A percentile compares a stretch with the other conserved stretches of the same genome.
Conservation (phyloP, 1,284 basidiomycete genomes). For the Microbotryomycetes sp. region DNA sequence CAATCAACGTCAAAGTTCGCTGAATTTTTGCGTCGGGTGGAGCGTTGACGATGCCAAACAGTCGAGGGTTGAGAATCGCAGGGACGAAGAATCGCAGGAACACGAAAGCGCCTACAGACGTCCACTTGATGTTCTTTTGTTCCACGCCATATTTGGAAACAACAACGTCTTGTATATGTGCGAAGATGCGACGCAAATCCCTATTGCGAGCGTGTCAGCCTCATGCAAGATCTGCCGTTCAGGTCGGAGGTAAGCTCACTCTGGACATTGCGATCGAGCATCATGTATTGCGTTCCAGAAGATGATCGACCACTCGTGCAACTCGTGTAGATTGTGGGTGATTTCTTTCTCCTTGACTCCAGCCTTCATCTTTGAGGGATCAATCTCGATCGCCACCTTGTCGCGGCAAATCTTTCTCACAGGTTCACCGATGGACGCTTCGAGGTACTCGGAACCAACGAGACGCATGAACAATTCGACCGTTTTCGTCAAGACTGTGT, state of each 20-base stretch:
- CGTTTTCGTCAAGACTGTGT: slow-evolving; percentile 69
- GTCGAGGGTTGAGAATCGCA: slow-evolving; percentile 37
- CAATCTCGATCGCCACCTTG: slow-evolving; percentile 67
- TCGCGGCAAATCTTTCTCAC: slow-evolving; percentile 63
- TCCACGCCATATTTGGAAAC: slow-evolving; percentile 52
- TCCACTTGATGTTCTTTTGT: slow-evolving; percentile 53
- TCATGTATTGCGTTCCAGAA: slow-evolving; percentile 72
- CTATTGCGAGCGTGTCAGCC: slow-evolving; percentile 44
- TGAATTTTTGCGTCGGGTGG: slow-evolving; percentile 33
- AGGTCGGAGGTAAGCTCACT: too few species aligned
- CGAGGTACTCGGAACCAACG: slow-evolving; percentile 67
- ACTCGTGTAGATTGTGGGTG: slow-evolving; percentile 9
- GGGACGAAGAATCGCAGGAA: slow-evolving; percentile 67
- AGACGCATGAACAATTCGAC: slow-evolving; percentile 68
- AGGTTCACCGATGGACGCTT: slow-evolving; percentile 62
- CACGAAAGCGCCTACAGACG: slow-evolving; percentile 75
- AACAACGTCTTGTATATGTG: slow-evolving; percentile 62
- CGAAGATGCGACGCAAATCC: slow-evolving; percentile 65
- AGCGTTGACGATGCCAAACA: slow-evolving; percentile 33
- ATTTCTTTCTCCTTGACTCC: slow-evolving; percentile 57
- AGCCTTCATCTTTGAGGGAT: slow-evolving; percentile 48
- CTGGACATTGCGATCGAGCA: slow-evolving; percentile 62
- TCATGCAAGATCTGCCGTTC: slow-evolving; percentile 44
- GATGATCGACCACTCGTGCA: slow-evolving; percentile 62
- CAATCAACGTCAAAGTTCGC: slow-evolving; percentile 37